phyloP scores from a whole-genome alignment of 257 asterid genomes.

The Haberlea rhodopensis region DNA sequence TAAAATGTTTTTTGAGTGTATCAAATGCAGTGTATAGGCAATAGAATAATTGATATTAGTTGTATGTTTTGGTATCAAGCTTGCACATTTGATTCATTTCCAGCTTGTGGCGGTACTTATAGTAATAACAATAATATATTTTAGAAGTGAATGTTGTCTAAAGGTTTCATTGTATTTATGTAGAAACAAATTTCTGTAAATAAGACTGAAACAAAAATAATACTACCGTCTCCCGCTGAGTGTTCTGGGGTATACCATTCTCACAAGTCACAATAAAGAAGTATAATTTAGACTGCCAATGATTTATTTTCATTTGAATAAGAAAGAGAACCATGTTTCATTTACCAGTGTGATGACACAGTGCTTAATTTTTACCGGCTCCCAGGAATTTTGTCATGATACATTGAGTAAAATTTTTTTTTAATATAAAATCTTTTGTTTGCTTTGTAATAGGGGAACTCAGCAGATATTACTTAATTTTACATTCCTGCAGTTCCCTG shows the following conservation, averaged over 20 bases:
- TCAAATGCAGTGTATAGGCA: neutral
- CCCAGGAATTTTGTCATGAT: neutral
- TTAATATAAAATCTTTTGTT: neutral
- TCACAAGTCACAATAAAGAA: neutral
- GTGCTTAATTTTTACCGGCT: neutral
- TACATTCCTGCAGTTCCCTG: conserved; percentile 37
- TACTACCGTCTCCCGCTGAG: neutral
- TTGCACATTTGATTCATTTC: neutral
- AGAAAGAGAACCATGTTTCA: neutral
- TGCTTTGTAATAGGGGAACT: neutral
- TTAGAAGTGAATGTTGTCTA: neutral
- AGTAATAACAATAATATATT: too few species aligned
- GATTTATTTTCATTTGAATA: neutral
- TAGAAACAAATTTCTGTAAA: neutral
- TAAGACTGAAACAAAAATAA: neutral
- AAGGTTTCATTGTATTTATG: neutral
- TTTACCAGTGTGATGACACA: neutral
- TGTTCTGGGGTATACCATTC: neutral
- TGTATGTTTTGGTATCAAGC: neutral
- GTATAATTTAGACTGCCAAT: neutral
- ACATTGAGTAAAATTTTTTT: neutral
- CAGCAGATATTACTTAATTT: neutral
- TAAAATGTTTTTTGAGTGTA: neutral
- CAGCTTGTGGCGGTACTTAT: neutral
- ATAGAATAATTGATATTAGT: neutral